Base-by-base conservation (phyloP, 2,329 filamentous ascomycete genomes). In the Cyanodermella asteris region DNA sequence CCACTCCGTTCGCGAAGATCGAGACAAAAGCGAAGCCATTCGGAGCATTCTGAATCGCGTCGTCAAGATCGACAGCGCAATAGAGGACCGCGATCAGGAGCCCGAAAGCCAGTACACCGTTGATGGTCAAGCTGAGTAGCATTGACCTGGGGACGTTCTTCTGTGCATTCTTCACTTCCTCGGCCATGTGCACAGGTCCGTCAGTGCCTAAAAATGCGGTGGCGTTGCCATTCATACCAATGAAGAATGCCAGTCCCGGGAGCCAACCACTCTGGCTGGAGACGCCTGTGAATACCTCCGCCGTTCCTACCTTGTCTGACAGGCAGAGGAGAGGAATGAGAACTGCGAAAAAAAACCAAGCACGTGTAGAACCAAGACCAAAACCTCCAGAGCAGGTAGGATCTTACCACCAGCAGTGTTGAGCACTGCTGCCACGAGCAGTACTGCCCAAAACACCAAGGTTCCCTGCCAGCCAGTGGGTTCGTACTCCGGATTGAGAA, bases 91-190 rank as follows among this genome's bases (percentile, higher is more conserved):
- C 22, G n/a, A 15, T 13, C 4, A 23, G n/a, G 34, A 47, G 44
- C 20, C 38, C 29, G 31, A 46, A 47, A 2, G 43, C 45, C 5
- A 45, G 40, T 9, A 9, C 5, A 16, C 9, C 20, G 12, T 23
- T 18, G 5, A 11, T 28, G 13, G 32, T 20, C 16, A 22, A 28
- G 21, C 28, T 18, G n/a, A 36, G 13, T 10, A 31, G 23, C 15
- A 31, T 26, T 7, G 28, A 16, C 28, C 23, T 24, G 23, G 23
- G 39, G n/a, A 42, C 36, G 14, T 31, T 36, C 20, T 22, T 14
- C 3, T 30, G 29, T 1, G 59, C 53, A 24, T 59, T 49, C 22
- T 50, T 43, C 15, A 61, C 51, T 35, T 62, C 59, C 36, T 62
- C 59, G 5, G 56, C 53, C 38, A 27, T 12, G 13, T 27, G 25